Evolutionary conservation across 495 filamentous ascomycete species (phyloP), one percentile per base, ranked within the genome.

Genomic region (Lasiosphaeria ovina): DNA sequence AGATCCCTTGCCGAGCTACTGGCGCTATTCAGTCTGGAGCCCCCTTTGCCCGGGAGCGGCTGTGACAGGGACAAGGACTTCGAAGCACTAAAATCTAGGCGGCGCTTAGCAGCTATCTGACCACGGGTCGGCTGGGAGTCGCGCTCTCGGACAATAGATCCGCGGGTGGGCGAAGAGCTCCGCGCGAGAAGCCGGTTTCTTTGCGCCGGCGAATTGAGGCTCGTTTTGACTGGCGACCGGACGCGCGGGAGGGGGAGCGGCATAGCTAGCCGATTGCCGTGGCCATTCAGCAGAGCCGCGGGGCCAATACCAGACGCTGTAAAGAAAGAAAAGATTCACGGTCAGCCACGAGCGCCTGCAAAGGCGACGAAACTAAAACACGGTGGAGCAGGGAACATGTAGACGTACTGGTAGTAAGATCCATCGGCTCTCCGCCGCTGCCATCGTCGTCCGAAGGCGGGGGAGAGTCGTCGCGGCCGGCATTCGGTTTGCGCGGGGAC

Each of bases 401-500:
- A 12, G 34, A 38, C 67, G 14, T 74, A 76, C 76, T 75, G 7
- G 66, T 71, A 24, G 72, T 77, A 6, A 79, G 64, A 32, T 77
- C 75, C 76, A 79, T 79, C 11, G 65, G 68, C 68, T 68, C 74
- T n/a, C 72, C 66, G 16, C 63, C 70, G 36, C 60, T 67, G 34
- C 62, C 62, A 6, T 70, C 66, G 8, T 68, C 68, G 16, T 66
- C 69, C 32, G 54, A 58, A 0, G 33, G 62, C 6, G 40, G 50
- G n/a, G 17, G 12, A n/a, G 11, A n/a, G 16, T 45, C 42, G 12
- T 57, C 62, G 14, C 49, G 55, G 9, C 68, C 62, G 6, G 55
- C 57, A 4, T 65, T 57, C 2, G 65, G 55, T 53, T 70, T 72
- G 45, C 56, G 85, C 35, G 93, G 93, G 10, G 93, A 96, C 3